These are phyloP conservation scores for Hysterium pulicare DNA, from an alignment of 2,329 filamentous ascomycete species.

Conservation along the genomic window DNA sequence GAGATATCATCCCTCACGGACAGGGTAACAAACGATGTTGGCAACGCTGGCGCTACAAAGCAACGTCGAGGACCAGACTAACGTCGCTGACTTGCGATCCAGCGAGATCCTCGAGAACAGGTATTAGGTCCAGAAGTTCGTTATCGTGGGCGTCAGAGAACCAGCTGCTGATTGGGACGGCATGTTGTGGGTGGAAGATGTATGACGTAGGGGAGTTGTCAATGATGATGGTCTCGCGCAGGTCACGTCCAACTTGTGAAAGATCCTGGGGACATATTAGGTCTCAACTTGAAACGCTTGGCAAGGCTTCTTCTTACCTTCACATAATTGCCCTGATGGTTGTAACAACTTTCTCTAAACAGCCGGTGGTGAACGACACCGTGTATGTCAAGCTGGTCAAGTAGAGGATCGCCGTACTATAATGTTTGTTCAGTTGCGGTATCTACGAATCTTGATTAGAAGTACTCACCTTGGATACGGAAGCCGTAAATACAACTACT, in stretches of 20 bases:
- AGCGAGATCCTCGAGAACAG: conserved; percentile 94
- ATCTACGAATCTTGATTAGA: conserved; percentile 3
- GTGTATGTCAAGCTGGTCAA: conserved; percentile 97
- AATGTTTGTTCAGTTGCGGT: conserved; percentile 12
- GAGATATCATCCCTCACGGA: no score
- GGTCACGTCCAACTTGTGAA: conserved; percentile 90
- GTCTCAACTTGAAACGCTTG: conserved; percentile 6
- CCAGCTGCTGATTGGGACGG: conserved; percentile 99
- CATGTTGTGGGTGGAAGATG: conserved; percentile 98
- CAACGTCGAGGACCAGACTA: conserved; percentile 92
- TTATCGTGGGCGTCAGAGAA: conserved; percentile 99
- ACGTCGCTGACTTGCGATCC: conserved; percentile 87
- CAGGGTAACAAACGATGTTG: no score
- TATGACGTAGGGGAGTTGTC: conserved; percentile 99
- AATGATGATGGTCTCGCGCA: conserved; percentile 98
- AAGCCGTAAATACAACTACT: conserved; percentile 97
- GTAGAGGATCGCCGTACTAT: conserved; percentile 89
- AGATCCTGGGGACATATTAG: conserved; percentile 59
- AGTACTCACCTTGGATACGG: conserved; percentile 80
- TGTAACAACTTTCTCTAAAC: conserved; percentile 98
- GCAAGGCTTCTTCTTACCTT: conserved; percentile 53
- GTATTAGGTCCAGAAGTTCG: conserved; percentile 93
- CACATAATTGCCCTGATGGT: conserved; percentile 98
- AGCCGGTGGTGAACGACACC: conserved; percentile 92
- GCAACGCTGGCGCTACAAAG: conserved; percentile 50